Evolutionary conservation across 768 basidiomycete species (phyloP), one percentile per base, ranked within the genome.

Genomic region (Psilocybe cubensis): DNA sequence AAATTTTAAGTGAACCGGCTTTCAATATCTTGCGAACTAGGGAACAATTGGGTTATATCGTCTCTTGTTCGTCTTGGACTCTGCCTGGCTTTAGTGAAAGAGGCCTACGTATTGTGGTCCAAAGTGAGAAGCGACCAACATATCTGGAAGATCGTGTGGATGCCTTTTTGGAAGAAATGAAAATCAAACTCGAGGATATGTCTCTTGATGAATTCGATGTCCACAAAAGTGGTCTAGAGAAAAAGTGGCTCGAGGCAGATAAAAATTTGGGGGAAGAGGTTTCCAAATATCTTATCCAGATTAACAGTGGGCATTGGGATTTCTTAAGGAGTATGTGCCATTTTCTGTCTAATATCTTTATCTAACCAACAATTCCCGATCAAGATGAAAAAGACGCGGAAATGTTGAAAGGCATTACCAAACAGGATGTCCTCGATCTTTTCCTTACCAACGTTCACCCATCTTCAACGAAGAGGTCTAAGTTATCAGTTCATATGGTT

Each of bases 21-120:
- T 99, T 98, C 74, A 88, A 96, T 68, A 77, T 87, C 21, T 82
- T 99, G 27, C 88, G 97, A 25, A 98, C 96, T 3, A 88, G 93
- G 68, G 94, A 98, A 68, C 97, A 99, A 71, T 81, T 99, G 1
- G 97, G 97, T 4, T 99, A 99, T 70, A 81, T 97, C 41, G 96
- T 97, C 31, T 83, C 79, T 8, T 87, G 84, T 61, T 76, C 78
- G 1, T 68, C 74, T 27, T 86, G 83, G 83, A 68, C 76, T 9
- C 70, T 89, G 41, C 68, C 81, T 40, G 89, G 91, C n/a, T 77
- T 83, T 2, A 86, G 83, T 43, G 83, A 89, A 59, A 81, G 84
- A 59, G 94, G 95, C 6, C 73, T 95, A 59, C 85, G 92, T 41
- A 83, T 98, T 52, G 76, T 94, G 6, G 82, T 98, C 27, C 97